Conservation (phyloP, 306 rosid genomes). For the Luffa acutangula region DNA sequence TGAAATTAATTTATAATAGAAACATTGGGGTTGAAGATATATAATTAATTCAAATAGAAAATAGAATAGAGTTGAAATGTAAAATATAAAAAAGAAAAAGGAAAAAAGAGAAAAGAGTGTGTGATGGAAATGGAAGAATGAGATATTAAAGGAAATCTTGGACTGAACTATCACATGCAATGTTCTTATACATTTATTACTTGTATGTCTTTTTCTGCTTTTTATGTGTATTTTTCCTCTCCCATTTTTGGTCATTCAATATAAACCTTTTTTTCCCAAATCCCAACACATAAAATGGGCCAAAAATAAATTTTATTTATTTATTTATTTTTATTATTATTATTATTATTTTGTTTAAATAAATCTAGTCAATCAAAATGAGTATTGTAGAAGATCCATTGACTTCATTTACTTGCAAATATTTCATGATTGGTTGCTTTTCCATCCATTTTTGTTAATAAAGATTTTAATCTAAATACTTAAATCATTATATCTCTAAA, state of each 20-base stretch:
- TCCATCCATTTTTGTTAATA: too few species aligned
- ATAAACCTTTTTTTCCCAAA: not conserved
- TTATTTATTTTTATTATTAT: too few species aligned
- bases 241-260: not conserved
- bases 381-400: not conserved
- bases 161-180: constrained; percentile 14
- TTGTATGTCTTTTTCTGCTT: not conserved
- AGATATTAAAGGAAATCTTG: constrained; percentile 6
- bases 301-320: too few species aligned
- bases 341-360: too few species aligned
- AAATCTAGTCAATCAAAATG: too few species aligned
- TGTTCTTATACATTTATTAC: constrained; percentile 6
- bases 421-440: not conserved
- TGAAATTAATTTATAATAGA: too few species aligned
- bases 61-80: not conserved
- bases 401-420: too few species aligned
- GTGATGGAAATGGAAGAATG: constrained; percentile 1
- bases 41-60: not conserved
- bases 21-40: not conserved
- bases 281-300: too few species aligned
- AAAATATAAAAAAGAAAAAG: not conserved
- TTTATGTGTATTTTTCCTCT: not conserved
- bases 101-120: not conserved
- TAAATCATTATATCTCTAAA: too few species aligned
- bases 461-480: too few species aligned